phyloP scores from a whole-genome alignment of 805 yeast genomes.

The Ogataea paraovalis region DNA sequence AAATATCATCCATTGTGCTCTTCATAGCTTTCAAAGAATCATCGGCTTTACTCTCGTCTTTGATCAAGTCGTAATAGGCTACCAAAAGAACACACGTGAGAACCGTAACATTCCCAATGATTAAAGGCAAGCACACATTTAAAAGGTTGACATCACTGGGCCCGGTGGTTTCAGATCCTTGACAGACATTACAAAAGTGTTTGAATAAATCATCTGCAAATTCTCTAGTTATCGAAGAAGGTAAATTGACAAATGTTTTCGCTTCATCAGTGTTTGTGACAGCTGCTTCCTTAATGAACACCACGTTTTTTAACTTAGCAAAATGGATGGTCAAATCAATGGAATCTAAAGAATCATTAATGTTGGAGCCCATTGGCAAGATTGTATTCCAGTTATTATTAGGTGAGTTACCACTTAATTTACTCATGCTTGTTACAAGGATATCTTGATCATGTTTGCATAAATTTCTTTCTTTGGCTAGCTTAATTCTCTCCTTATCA shows the following conservation, averaged over 20 bases:
- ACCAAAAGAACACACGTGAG: constrained; percentile 15
- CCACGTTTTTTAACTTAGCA: constrained; percentile 9
- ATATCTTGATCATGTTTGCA: not conserved
- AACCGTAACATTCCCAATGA: constrained; percentile 14
- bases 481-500: not conserved
- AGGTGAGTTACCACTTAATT: not conserved
- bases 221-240: constrained; percentile 6
- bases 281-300: constrained; percentile 14
- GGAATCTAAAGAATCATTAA: constrained; percentile 1
- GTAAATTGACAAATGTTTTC: constrained; percentile 9
- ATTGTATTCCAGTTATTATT: too few relatives aligned
- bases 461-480: not conserved
- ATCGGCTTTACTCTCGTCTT: not conserved
- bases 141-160: constrained; percentile 8
- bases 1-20: constrained; percentile 3
- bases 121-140: constrained; percentile 15
- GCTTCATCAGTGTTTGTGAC: constrained; percentile 2
- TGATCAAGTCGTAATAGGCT: constrained; percentile 11
- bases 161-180: not conserved
- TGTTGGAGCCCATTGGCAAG: not conserved
- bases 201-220: constrained; percentile 11
- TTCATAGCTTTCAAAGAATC: not conserved
- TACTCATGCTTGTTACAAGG: not conserved
- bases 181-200: constrained; percentile 9
- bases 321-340: constrained; percentile 7